phyloP scores from a whole-genome alignment of 768 basidiomycete species.

The Leucocoprinus sp. region DNA sequence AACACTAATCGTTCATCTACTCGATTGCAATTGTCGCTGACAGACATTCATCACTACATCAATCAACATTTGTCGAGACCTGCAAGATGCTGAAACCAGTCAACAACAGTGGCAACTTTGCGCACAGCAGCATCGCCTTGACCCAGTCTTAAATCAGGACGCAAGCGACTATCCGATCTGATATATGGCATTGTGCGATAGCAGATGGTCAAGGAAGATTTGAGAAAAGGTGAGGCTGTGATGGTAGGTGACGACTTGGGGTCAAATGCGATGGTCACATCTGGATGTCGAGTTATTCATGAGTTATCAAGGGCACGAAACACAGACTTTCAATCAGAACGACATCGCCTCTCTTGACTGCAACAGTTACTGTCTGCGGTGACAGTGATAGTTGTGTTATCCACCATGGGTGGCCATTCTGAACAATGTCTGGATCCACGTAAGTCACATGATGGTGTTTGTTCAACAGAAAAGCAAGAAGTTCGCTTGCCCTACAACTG shows the following conservation, averaged over 20 bases:
- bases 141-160: constrained; percentile 69
- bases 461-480: too few relatives aligned
- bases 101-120: constrained; percentile 55
- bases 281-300: constrained; percentile 23
- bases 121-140: constrained; percentile 60
- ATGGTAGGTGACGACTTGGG: constrained; percentile 37
- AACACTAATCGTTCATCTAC: too few relatives aligned
- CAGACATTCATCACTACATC: too few relatives aligned
- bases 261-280: constrained; percentile 44
- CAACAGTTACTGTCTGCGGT: constrained; percentile 18
- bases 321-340: constrained; percentile 60
- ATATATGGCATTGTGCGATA: constrained; percentile 70
- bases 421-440: too few relatives aligned
- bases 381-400: too few relatives aligned
- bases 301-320: constrained; percentile 4
- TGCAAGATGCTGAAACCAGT: constrained; percentile 71
- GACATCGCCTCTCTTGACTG: constrained; percentile 63
- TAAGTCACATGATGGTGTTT: too few relatives aligned
- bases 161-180: constrained; percentile 47
- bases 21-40: too few relatives aligned
- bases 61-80: constrained; percentile 30
- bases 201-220: constrained; percentile 58
- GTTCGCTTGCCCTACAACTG: too few relatives aligned
- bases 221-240: constrained; percentile 62
- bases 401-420: too few relatives aligned